Percentiles rank a stretch among this genome's conserved stretches.
These are phyloP conservation scores for Paspalum notatum DNA, from an alignment of 176 grass and related monocot species.

Conservation along the genomic window DNA sequence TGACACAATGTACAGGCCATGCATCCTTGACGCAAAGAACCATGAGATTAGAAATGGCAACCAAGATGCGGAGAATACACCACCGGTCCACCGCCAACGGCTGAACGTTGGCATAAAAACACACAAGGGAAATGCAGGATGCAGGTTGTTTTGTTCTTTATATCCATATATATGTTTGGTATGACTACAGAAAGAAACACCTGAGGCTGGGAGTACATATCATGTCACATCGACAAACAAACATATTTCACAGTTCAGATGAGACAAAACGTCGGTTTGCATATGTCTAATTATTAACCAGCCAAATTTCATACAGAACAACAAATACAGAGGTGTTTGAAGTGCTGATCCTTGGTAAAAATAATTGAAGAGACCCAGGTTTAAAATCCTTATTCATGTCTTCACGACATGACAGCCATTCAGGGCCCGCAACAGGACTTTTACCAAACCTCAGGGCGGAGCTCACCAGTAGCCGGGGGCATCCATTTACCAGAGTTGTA, in stretches of 20 bases:
- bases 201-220: neutral
- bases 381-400: conserved; percentile 44
- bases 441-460: conserved; percentile 93
- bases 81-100: neutral
- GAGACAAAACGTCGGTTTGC: conserved; percentile 24
- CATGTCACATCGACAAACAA: neutral
- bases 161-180: neutral
- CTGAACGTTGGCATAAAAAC: neutral
- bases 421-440: neutral
- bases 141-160: neutral
- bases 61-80: neutral
- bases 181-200: neutral
- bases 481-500: conserved; percentile 94
- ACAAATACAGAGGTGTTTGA: conserved; percentile 27
- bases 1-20: too few species aligned
- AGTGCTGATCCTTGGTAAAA: neutral
- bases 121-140: neutral
- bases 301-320: conserved; percentile 20
- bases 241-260: neutral
- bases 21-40: too few species aligned
- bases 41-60: neutral
- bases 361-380: conserved; percentile 24
- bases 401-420: conserved; percentile 18
- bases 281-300: conserved; percentile 49
- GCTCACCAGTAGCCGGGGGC: conserved; percentile 87